A percentile compares a stretch with the other conserved stretches of the same genome.
Evolutionary conservation across 768 basidiomycete species (phyloP).

Genomic region (Dioszegia crocea): DNA sequence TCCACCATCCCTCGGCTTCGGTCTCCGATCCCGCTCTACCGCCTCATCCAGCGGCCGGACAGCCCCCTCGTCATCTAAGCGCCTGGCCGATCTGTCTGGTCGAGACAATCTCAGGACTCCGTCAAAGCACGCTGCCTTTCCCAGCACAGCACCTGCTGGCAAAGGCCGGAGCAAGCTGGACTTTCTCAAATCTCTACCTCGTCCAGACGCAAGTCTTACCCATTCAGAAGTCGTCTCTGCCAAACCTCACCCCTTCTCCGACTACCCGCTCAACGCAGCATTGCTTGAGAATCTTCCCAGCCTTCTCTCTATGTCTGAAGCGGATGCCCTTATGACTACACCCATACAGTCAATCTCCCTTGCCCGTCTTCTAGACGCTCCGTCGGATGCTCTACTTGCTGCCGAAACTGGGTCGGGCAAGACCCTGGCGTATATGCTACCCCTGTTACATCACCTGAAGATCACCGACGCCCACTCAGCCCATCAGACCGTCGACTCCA

Average conservation of each 20-base stretch:
- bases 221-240: conserved; percentile 1
- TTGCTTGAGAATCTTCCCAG: conserved; percentile 60
- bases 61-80: conserved; percentile 8
- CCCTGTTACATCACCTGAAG: conserved; percentile 75
- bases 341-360: conserved; percentile 56
- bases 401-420: conserved; percentile 90
- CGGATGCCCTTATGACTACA: conserved; percentile 60
- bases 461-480: conserved; percentile 53
- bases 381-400: conserved; percentile 58
- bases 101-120: not conserved
- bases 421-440: conserved; percentile 82
- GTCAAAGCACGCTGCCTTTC: conserved; percentile 15
- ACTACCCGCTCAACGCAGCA: conserved; percentile 67
- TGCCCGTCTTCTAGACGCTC: not conserved
- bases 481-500: conserved; percentile 15
- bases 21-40: not conserved
- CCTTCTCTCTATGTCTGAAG: conserved; percentile 52
- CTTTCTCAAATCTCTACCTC: not conserved
- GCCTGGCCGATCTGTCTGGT: conserved; percentile 4
- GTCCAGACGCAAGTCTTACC: conserved; percentile 11
- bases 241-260: conserved; percentile 54
- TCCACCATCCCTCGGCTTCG: not conserved
- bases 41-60: conserved; percentile 1
- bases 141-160: conserved; percentile 4
- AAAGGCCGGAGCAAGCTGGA: not conserved